Percentiles rank a stretch among this genome's conserved stretches.
phyloP scores from a whole-genome alignment of 1,284 basidiomycete genomes.

The Mrakiaceae sp. region DNA sequence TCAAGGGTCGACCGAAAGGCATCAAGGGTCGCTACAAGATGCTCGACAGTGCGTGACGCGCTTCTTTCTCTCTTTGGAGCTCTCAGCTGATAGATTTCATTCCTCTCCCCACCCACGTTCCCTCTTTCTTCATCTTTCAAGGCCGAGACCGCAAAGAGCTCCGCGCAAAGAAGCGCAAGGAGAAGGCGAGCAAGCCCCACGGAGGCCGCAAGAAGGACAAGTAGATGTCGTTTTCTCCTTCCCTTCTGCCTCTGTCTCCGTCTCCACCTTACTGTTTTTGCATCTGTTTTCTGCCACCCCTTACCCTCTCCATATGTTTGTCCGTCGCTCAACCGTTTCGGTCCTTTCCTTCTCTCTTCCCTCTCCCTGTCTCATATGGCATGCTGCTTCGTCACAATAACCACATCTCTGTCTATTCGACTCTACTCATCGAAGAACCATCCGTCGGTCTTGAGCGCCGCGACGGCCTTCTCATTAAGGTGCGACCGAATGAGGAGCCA shows the following conservation, averaged over 20 bases:
- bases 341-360: no score
- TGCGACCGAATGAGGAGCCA: slow-evolving; percentile 2
- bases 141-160: slow-evolving; percentile 23
- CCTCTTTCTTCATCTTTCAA: neutral
- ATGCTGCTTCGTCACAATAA: no score
- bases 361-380: no score
- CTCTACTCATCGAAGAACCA: neutral
- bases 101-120: neutral
- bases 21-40: slow-evolving; percentile 55
- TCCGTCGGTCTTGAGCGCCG: neutral
- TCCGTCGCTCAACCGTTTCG: no score
- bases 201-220: slow-evolving; percentile 23
- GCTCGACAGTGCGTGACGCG: slow-evolving; percentile 48
- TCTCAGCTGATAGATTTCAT: no score
- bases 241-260: neutral
- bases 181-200: slow-evolving; percentile 25
- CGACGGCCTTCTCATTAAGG: neutral
- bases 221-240: neutral
- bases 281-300: no score
- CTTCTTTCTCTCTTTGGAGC: slow-evolving; percentile 16
- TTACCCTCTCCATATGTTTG: no score
- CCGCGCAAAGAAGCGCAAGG: slow-evolving; percentile 26
- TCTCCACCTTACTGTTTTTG: neutral
- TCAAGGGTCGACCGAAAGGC: slow-evolving; percentile 53
- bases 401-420: no score